Evolutionary conservation across 1,284 basidiomycete genomes (phyloP), one percentile per base, ranked within the genome.

Genomic region (Pascua guehoae): DNA sequence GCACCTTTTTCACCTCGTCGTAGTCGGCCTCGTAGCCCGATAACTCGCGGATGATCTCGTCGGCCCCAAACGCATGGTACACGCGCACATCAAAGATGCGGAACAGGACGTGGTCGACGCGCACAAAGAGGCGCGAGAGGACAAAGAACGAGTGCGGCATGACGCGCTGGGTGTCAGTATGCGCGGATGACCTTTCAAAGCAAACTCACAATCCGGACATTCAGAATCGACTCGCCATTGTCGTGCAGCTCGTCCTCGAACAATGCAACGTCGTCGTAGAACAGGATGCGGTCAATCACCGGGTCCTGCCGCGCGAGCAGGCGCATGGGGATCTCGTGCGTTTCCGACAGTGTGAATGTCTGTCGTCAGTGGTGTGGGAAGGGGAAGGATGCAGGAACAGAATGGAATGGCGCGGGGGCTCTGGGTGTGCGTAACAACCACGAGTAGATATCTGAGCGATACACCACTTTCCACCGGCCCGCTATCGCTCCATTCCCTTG

Each of bases 91-190:
- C 96, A 66, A 85, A 87, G 41, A 87, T 84, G 43, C 96, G 83
- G 79, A 98, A 98, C 43, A 98, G 83, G 44, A 99, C 96, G 56
- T 89, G 85, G 74, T 99, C 96, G 48, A 99, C 93, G 17, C 96
- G 85, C 5, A 99, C 81, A n/a, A 90, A 92, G 74, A 97, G 91
- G 8, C 96, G 84, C 1, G 87, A 83, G 10, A 99, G 84, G 61
- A 98, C 85, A 75, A 98, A 95, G 65, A 97, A 83, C 50, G 88
- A 95, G n/a, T 87, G 88, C 0, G 95, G 93, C 94, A 98, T 98
- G 47, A 98, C 93, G 55, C 96, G 87, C 92, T 96, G 67, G 24
- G 17, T 38, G 63, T 61, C 39, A 50, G n/a, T 40, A 9, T 41
- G 41, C 41, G 41, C 12, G 8, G 8, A 12, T n/a, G 49, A 49